Conservation (phyloP, 208 protist species). For the Wallacemonas rigidus region DNA sequence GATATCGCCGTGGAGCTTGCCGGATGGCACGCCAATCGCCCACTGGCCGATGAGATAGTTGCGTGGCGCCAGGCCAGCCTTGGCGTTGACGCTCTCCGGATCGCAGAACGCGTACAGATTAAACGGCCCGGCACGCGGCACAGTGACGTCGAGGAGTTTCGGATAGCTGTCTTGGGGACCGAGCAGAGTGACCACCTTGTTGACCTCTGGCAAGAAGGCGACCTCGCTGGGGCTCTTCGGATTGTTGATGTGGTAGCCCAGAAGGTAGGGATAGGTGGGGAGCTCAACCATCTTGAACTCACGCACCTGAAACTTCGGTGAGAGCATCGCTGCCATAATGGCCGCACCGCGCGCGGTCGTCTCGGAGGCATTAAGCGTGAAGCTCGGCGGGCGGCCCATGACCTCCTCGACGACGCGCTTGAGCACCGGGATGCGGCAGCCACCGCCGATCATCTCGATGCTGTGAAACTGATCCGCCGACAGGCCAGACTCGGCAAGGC, state of each 20-base stretch:
- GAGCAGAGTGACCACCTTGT: constrained; percentile 81
- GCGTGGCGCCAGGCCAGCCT: constrained; percentile 34
- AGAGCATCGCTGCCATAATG: constrained; percentile 89
- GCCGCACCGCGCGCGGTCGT: constrained; percentile 82
- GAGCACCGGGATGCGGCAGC: constrained; percentile 88
- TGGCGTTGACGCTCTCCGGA: constrained; percentile 45
- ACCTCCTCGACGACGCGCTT: constrained; percentile 74
- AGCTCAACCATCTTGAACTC: constrained; percentile 85
- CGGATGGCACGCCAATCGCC: constrained; percentile 47
- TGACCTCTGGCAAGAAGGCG: constrained; percentile 82
- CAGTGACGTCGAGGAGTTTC: constrained; percentile 83
- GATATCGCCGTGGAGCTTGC: constrained; percentile 35
- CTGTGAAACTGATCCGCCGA: constrained; percentile 57
- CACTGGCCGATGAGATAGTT: constrained; percentile 76
- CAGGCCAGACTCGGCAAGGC: constrained; percentile 56
- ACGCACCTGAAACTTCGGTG: constrained; percentile 89
- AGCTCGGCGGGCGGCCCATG: constrained; percentile 60
- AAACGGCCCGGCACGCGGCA: constrained; percentile 59
- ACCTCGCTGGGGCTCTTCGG: constrained; percentile 55
- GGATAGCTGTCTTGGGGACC: constrained; percentile 61
- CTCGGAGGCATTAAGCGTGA: constrained; percentile 92
- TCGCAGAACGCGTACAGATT: constrained; percentile 89
- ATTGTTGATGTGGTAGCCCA: constrained; percentile 78
- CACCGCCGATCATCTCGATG: constrained; percentile 92
- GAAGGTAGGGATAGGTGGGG: constrained; percentile 72